Evolutionary conservation across 495 filamentous ascomycete species (phyloP), one percentile per base, ranked within the genome.

Genomic region (Darksidea phi): DNA sequence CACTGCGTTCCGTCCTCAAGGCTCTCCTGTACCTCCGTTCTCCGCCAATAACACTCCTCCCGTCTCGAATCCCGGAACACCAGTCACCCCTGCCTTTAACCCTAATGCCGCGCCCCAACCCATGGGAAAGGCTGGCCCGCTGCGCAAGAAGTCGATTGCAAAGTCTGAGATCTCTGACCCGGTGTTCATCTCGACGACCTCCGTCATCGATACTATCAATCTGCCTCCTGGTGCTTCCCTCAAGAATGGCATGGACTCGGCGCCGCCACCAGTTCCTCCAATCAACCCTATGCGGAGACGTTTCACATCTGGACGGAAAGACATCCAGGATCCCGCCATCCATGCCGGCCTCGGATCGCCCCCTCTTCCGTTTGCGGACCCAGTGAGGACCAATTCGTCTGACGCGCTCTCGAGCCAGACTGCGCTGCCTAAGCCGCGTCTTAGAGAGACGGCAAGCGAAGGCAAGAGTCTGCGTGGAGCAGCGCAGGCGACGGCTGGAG

Each of bases 131-230:
- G 72, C 17, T 64, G 70, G 21, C 67, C 66, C 72, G 23, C 70
- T 32, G 21, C 77, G 72, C 54, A 94, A 90, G 76, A 83, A 83
- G 37, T 76, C 81, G 0, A 76, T 94, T 48, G 86, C 84, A 66
- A 91, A 93, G 68, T 76, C 80, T 34, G 83, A 87, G 25, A 95
- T 96, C 38, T 93, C 89, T 2, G 91, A 94, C 63, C 91, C 91
- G 0, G 88, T 81, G 0, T 87, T 95, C 56, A 72, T 93, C n/a
- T 88, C 83, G 34, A 83, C 80, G 20, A 94, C 89, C 8, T 90
- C 86, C 10, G 86, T 85, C 43, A 81, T 94, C 21, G 75, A 76
- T 60, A 75, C 73, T 0, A 61, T 78, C 24, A 66, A 72, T 28
- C 70, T 78, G 10, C 74, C 74, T 10, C 54, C 70, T 46, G 74